phyloP scores from a whole-genome alignment of 495 filamentous ascomycete species.

The Tuber microsphaerosporum region DNA sequence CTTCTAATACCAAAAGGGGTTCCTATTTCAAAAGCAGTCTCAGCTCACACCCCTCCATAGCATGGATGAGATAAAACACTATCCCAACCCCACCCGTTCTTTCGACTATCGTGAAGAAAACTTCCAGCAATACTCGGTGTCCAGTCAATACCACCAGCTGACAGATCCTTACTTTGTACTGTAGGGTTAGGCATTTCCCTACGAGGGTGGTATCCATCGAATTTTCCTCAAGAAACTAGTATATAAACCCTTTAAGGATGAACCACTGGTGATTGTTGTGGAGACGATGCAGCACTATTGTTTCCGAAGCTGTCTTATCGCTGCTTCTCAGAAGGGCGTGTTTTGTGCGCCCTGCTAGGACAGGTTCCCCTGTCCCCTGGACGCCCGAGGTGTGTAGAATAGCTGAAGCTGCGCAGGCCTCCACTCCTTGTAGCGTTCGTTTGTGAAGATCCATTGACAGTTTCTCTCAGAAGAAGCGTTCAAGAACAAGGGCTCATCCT shows the following conservation, averaged over 20 bases:
- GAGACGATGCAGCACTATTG: background rate
- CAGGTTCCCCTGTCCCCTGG: background rate
- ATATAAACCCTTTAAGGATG: background rate
- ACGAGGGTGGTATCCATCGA: too few relatives aligned
- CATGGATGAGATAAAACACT: too few relatives aligned
- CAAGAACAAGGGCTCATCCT: background rate
- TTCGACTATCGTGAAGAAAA: too few relatives aligned
- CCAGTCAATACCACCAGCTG: too few relatives aligned
- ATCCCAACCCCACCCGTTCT: too few relatives aligned
- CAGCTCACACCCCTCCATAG: too few relatives aligned
- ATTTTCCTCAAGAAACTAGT: too few relatives aligned
- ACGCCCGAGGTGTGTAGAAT: background rate
- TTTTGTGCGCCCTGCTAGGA: background rate
- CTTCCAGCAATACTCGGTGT: too few relatives aligned
- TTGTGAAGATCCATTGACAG: background rate
- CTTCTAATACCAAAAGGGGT: too few relatives aligned
- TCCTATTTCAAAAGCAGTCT: too few relatives aligned
- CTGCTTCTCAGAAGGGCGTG: background rate
- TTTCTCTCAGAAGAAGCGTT: background rate
- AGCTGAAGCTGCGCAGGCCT: background rate
- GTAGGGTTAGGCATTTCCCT: too few relatives aligned
- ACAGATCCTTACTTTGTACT: too few relatives aligned
- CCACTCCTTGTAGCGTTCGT: background rate
- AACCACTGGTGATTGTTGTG: background rate
- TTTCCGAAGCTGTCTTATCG: background rate